Percentiles rank a stretch among this genome's conserved stretches.
Evolutionary conservation across 208 protist species (phyloP).

Genomic region (Crithidia fasciculata): DNA sequence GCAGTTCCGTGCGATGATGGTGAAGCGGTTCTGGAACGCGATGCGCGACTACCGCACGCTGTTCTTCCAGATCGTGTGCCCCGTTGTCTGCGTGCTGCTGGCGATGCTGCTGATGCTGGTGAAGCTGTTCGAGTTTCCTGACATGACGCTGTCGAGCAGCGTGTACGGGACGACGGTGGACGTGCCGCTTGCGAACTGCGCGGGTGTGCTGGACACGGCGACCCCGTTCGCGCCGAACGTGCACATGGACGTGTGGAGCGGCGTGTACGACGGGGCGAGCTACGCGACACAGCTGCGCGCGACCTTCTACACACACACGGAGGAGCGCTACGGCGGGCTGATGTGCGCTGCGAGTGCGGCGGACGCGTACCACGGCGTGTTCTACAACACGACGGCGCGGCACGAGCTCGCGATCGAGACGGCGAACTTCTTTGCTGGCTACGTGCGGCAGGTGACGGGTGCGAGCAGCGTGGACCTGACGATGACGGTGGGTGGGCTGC

Average conservation of each 20-base stretch:
- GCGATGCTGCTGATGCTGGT: too few species aligned
- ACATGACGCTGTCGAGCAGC: background rate
- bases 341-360: too few species aligned
- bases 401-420: slow-evolving; percentile 46
- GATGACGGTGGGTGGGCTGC: background rate
- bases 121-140: background rate
- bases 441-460: slow-evolving; percentile 18
- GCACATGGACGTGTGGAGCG: slow-evolving; percentile 24
- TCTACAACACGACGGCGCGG: slow-evolving; percentile 44
- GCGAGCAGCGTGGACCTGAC: background rate
- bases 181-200: too few species aligned
- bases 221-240: slow-evolving; percentile 1
- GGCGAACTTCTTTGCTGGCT: slow-evolving; percentile 40
- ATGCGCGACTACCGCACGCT: too few species aligned
- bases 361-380: too few species aligned
- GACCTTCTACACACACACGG: slow-evolving; percentile 12
- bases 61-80: too few species aligned
- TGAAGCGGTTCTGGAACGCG: too few species aligned
- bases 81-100: too few species aligned
- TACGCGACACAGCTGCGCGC: slow-evolving; percentile 4
- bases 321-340: background rate
- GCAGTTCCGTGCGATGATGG: too few species aligned
- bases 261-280: background rate
- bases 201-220: too few species aligned
- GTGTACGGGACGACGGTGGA: background rate